A percentile compares a stretch with the other conserved stretches of the same genome.
These are phyloP conservation scores for Fabrea salina DNA, from an alignment of 169 alveolate species.

Conservation along the genomic window DNA sequence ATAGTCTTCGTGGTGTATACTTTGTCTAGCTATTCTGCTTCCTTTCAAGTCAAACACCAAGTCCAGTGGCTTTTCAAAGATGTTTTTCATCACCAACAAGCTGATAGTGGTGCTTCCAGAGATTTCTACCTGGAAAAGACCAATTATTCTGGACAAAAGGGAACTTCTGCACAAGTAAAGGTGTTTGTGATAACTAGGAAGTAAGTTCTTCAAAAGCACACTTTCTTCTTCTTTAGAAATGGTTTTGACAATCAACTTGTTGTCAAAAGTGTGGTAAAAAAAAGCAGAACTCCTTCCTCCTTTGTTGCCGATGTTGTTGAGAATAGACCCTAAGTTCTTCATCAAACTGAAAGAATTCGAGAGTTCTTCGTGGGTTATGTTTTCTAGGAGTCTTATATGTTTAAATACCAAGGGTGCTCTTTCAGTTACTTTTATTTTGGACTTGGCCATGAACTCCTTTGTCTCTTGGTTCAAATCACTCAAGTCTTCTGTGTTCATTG, in stretches of 20 bases:
- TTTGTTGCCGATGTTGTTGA: background rate
- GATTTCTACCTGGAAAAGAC: background rate
- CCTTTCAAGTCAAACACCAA: constrained; percentile 10
- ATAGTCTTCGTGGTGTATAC: background rate
- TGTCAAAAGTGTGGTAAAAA: constrained; percentile 10
- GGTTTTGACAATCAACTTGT: constrained; percentile 13
- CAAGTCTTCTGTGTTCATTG: too few relatives aligned
- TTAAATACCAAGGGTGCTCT: background rate
- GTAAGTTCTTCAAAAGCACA: background rate
- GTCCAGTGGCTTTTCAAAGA: background rate
- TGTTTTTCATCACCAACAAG: constrained; percentile 9
- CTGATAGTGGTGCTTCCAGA: background rate
- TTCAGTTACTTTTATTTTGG: background rate
- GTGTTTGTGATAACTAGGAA: background rate
- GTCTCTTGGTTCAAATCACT: too few relatives aligned
- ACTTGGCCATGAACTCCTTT: background rate
- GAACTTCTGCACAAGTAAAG: background rate
- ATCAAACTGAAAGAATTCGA: background rate
- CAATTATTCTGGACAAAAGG: background rate
- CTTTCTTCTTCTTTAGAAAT: constrained; percentile 10
- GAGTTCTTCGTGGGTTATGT: background rate
- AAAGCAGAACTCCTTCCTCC: constrained; percentile 29
- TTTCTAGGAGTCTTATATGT: background rate
- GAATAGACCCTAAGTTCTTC: background rate
- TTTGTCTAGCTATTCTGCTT: background rate